Evolutionary conservation across 73 alveolate species (phyloP), one percentile per base, ranked within the genome.

Genomic region (Paramecium caudatum): DNA sequence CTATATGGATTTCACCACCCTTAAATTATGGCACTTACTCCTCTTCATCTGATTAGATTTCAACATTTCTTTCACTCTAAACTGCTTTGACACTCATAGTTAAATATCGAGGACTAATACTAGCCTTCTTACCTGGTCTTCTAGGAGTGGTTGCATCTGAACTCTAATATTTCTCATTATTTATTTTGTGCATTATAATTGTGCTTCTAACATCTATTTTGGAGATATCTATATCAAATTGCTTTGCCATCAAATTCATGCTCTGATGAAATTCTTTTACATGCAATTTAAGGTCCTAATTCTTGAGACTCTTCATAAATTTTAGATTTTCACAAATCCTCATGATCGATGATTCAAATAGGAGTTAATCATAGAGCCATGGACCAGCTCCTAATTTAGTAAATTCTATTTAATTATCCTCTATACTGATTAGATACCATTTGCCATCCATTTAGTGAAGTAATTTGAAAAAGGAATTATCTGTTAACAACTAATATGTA

Each of bases 351-450:
- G 36, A 5, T 15, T 37, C 62, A 41, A 74, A 74, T 0, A 74
- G 10, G 16, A 27, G n/a, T 21, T 43, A 19, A 74, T 30, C 88
- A 41, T 74, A 41, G 7, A 13, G 12, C 88, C 88, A 74, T 0
- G 88, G 88, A 0, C 88, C 88, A 16, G 25, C 32, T 10, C 68
- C 47, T 39, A 74, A 10, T 19, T 74, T 74, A 17, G 69, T 74
- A 74, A 74, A 74, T 37, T 16, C 88, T 21, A 74, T 74, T 74
- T 74, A 41, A 27, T 36, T 37, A 2, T 74, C 88, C 43, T 74
- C 88, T 15, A 74, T 41, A 39, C 45, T 74, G 16, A 74, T 74
- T 37, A 74, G 10, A 45, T 74, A 74, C 88, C 88, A 74, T 74
- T 41, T 45, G 5, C 65, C 65, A 39, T 43, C 88, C 39, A 39